A percentile compares a stretch with the other conserved stretches of the same genome.
Conservation (phyloP, 345 rosid genomes). For the Camelina laxa region DNA sequence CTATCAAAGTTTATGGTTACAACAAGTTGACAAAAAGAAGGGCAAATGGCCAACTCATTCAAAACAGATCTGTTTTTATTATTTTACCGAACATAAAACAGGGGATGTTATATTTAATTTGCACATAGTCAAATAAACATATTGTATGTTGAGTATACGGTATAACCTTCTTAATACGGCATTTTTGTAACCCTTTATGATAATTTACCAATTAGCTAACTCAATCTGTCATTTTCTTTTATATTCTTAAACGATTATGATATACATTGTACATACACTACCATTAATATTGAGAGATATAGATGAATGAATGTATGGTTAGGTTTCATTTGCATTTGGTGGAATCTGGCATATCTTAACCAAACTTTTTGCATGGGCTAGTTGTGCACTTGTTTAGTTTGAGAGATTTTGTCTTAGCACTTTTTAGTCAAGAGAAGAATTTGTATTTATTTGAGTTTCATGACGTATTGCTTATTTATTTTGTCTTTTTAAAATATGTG, state of each 20-base stretch:
- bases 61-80: conserved; percentile 2
- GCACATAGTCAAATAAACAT: conserved; percentile 9
- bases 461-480: too few relatives aligned
- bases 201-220: background rate
- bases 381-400: conserved; percentile 27
- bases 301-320: background rate
- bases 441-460: conserved; percentile 5
- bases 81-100: background rate
- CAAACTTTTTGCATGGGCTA: conserved; percentile 35
- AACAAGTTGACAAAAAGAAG: conserved; percentile 11
- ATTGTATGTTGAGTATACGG: background rate
- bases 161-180: conserved; percentile 5
- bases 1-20: conserved; percentile 18
- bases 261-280: background rate
- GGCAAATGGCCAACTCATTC: background rate
- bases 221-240: background rate
- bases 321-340: conserved; percentile 37
- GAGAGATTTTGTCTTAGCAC: conserved; percentile 3
- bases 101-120: background rate
- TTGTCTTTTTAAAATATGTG: too few relatives aligned
- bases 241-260: background rate
- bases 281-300: background rate
- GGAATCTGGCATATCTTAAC: conserved; percentile 27
- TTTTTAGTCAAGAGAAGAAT: background rate
- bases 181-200: conserved; percentile 1